Conservation (phyloP, 2,329 filamentous ascomycete species). For the Trichophyton benhamiae region DNA sequence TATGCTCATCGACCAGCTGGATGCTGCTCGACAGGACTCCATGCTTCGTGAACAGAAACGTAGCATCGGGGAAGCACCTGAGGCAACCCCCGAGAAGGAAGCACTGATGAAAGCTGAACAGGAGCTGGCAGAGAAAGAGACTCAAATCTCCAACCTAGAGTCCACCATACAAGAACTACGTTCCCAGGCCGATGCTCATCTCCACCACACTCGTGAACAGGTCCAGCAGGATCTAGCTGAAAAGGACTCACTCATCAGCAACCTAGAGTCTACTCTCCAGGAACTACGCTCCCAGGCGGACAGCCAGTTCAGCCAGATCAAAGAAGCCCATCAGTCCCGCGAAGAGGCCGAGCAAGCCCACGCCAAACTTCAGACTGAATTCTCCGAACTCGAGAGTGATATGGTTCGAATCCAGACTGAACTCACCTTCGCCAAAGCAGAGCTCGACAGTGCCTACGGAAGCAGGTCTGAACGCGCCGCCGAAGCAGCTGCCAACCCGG, state of each 20-base stretch:
- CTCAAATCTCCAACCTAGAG: constrained; percentile 15
- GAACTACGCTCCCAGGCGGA: constrained; percentile 25
- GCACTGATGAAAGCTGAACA: constrained; percentile 12
- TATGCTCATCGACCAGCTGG: constrained; percentile 33
- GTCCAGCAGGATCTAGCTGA: constrained; percentile 8
- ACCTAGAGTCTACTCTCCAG: constrained; percentile 13
- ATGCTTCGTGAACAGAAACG: constrained; percentile 26
- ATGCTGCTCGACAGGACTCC: constrained; percentile 28
- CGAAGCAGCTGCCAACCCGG: constrained; percentile 48
- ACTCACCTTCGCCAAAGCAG: constrained; percentile 78
- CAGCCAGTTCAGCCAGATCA: constrained; percentile 15
- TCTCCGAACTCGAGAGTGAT: constrained; percentile 47
- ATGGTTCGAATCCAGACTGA: constrained; percentile 58
- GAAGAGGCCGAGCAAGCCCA: constrained; percentile 27
- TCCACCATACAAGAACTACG: constrained; percentile 18
- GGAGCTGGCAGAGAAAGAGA: constrained; percentile 16
- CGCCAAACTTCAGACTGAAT: constrained; percentile 36
- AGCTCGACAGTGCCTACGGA: constrained; percentile 91
- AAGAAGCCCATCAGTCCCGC: constrained; percentile 20
- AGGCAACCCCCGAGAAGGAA: constrained; percentile 20
- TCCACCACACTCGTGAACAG: neutral
- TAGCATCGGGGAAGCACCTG: constrained; percentile 16
- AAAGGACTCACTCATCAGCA: constrained; percentile 8
- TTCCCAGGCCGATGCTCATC: constrained; percentile 21
- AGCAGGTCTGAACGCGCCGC: constrained; percentile 55